A percentile compares a stretch with the other conserved stretches of the same genome.
These are phyloP conservation scores for Theobroma grandiflorum DNA, from an alignment of 441 rosid genomes.

Conservation along the genomic window DNA sequence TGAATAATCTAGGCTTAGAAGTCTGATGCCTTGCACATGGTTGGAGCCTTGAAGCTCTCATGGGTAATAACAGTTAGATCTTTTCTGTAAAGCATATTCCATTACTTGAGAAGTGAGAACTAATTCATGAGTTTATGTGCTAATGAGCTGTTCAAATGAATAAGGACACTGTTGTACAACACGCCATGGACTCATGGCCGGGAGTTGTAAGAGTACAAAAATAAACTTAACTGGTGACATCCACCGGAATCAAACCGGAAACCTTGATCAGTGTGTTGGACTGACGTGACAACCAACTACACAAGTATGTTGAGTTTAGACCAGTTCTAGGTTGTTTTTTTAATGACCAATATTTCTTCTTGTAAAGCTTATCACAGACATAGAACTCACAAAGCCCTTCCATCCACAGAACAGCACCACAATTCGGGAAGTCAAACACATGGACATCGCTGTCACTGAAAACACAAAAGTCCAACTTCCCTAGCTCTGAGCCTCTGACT, in stretches of 20 bases:
- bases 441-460: neutral
- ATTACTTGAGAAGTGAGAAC: neutral
- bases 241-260: slow-evolving; percentile 31
- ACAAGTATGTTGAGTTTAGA: no score
- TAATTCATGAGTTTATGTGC: neutral
- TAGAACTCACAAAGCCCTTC: neutral
- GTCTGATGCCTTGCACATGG: slow-evolving; percentile 41
- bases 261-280: slow-evolving; percentile 95
- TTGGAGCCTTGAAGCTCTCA: slow-evolving; percentile 23
- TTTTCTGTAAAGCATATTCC: slow-evolving; percentile 35
- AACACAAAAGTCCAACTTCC: slow-evolving; percentile 18
- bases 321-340: no score
- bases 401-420: slow-evolving; percentile 11
- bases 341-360: neutral
- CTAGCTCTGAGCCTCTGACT: neutral
- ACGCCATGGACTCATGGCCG: neutral
- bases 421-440: neutral
- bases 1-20: slow-evolving; percentile 25
- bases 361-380: no score
- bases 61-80: slow-evolving; percentile 23
- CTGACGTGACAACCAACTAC: slow-evolving; percentile 96
- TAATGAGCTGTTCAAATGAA: neutral
- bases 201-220: neutral
- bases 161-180: neutral
- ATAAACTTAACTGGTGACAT: neutral